These are phyloP conservation scores for Poteriospumella lacustris DNA, from an alignment of 108 stramenopile genomes.

Conservation along the genomic window DNA sequence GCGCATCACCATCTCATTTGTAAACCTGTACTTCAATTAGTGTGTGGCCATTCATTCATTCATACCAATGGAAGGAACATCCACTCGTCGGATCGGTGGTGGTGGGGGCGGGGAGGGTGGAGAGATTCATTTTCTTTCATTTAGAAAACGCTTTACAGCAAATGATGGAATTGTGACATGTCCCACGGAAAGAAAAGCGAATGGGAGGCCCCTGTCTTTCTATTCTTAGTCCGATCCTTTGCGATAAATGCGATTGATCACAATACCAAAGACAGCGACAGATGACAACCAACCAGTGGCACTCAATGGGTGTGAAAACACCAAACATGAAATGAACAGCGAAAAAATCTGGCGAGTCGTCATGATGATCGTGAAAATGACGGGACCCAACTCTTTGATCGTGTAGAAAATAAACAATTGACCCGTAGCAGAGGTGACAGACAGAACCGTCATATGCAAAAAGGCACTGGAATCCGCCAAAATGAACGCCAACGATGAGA, in stretches of 20 bases:
- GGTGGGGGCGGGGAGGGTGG: too few species aligned
- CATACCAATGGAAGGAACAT: too few species aligned
- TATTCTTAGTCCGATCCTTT: conserved; percentile 2
- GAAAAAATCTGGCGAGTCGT: conserved; percentile 49
- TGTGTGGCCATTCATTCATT: too few species aligned
- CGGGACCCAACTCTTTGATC: conserved; percentile 51
- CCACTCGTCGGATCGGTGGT: too few species aligned
- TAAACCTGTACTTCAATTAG: too few species aligned
- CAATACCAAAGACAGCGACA: conserved; percentile 6
- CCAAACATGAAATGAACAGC: neutral
- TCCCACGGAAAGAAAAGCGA: too few species aligned
- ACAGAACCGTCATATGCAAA: conserved; percentile 34
- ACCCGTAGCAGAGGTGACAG: conserved; percentile 41
- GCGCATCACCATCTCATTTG: too few species aligned
- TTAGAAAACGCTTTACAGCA: too few species aligned
- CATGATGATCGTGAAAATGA: conserved; percentile 58
- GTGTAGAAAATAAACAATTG: conserved; percentile 59
- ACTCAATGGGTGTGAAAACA: conserved; percentile 7
- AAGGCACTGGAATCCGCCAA: conserved; percentile 35
- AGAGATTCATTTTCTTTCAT: too few species aligned
- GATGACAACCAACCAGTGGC: neutral
- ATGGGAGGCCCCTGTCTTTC: too few species aligned
- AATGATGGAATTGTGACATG: too few species aligned
- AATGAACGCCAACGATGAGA: conserved; percentile 30
- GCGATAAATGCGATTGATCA: conserved; percentile 6